A percentile compares a stretch with the other conserved stretches of the same genome.
Conservation (phyloP, 768 basidiomycete species). For the Kwoniella shandongensis region DNA sequence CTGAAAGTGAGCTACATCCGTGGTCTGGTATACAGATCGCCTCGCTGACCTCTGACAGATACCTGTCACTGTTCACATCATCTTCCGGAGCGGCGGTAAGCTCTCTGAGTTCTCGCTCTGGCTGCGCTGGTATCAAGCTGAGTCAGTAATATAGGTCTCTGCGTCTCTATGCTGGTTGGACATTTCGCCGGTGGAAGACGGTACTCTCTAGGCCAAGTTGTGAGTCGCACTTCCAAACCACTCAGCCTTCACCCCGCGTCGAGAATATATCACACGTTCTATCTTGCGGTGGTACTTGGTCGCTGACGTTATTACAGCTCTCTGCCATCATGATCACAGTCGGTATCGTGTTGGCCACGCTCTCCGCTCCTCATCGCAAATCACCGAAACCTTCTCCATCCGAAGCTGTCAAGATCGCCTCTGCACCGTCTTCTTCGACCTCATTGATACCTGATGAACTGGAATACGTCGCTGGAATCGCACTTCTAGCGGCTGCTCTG, state of each 20-base stretch:
- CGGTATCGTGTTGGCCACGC: slow-evolving; percentile 71
- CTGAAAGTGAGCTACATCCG: slow-evolving; percentile 36
- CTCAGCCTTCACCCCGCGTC: too few relatives aligned
- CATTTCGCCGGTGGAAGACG: slow-evolving; percentile 62
- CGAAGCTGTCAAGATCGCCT: neutral
- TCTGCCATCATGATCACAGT: slow-evolving; percentile 68
- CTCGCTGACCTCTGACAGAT: slow-evolving; percentile 56
- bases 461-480: slow-evolving; percentile 65
- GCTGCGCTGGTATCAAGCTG: neutral
- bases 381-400: neutral
- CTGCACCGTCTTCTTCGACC: neutral
- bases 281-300: too few relatives aligned
- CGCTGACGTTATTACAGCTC: too few relatives aligned
- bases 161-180: slow-evolving; percentile 74
- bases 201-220: slow-evolving; percentile 64
- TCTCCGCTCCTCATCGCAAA: slow-evolving; percentile 57
- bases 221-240: too few relatives aligned
- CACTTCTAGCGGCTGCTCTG: slow-evolving; percentile 67
- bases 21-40: neutral
- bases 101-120: too few relatives aligned
- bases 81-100: slow-evolving; percentile 78
- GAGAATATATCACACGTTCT: too few relatives aligned
- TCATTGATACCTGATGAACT: slow-evolving; percentile 22
- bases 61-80: slow-evolving; percentile 74
- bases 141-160: slow-evolving; percentile 61